Evolutionary conservation across 441 rosid genomes (phyloP), one percentile per base, ranked within the genome.

Genomic region (Rhodomyrtus psidioides): DNA sequence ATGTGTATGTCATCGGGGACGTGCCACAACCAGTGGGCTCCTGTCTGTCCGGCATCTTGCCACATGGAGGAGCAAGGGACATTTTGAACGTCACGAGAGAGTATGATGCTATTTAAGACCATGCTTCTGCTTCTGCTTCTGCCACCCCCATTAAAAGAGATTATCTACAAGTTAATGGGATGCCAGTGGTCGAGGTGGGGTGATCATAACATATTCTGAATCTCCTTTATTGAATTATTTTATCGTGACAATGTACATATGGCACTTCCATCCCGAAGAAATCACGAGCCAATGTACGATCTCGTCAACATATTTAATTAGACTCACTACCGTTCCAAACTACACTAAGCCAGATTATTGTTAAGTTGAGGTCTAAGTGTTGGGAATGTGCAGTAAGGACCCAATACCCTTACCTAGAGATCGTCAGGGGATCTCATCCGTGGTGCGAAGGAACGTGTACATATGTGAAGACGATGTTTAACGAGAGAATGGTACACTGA

Each of bases 221-320:
- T 30, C 44, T 16, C 17, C 8, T 30, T 62, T 21, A 30, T 2
- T 30, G 26, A 56, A 56, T 26, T 56, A 26, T 56, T 56, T 56
- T 56, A 56, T 56, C 24, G 30, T 6, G 16, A 12, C 27, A 58
- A n/a, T 15, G 2, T 12, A n/a, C n/a, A 12, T n/a, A 58, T 12
- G 5, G 8, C 15, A 70, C 21, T 39, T 65, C 1, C 0, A 70
- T 53, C 2, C 17, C 2, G 6, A 0, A 14, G 17, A 4, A 6
- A 53, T 53, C 6, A 17, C 19, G 6, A 34, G n/a, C 5, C 12
- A 2, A 26, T 21, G 1, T 34, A 7, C 4, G 7, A 39, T 70
- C 15, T 0, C 1, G 0, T 34, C 5, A 9, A 34, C 8, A 0
- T 30, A 62, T 17, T 2, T 6, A 9, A 30, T 62, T 30, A 7